Evolutionary conservation across 257 asterid genomes (phyloP).

Genomic region (Agastache rugosa): DNA sequence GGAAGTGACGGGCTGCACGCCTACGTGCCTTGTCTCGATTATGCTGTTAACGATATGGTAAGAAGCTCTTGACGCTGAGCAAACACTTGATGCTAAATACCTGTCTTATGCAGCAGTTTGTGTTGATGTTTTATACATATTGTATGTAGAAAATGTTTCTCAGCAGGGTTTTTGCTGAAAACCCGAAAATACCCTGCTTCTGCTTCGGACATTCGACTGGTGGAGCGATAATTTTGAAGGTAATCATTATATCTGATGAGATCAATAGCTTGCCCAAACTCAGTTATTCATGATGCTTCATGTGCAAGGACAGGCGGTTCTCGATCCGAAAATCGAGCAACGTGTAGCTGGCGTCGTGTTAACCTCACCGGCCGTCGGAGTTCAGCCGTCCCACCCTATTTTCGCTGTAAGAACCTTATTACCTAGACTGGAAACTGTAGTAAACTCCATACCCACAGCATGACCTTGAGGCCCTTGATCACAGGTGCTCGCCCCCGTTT

Average conservation of each 20-base stretch:
- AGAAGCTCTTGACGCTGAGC: slow-evolving; percentile 13
- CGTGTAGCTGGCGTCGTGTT: slow-evolving; percentile 67
- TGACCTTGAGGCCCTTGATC: neutral
- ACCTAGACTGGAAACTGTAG: neutral
- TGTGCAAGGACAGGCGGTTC: slow-evolving; percentile 60
- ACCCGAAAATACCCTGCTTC: slow-evolving; percentile 73
- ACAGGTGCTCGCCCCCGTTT: slow-evolving; percentile 75
- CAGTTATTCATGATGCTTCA: neutral
- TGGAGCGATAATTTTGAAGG: slow-evolving; percentile 90
- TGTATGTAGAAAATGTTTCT: slow-evolving; percentile 61
- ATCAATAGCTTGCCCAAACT: neutral
- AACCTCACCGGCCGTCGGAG: slow-evolving; percentile 95
- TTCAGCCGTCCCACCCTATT: slow-evolving; percentile 90
- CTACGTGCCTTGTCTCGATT: slow-evolving; percentile 80
- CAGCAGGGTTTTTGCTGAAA: slow-evolving; percentile 65
- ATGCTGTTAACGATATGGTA: slow-evolving; percentile 81
- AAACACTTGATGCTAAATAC: neutral
- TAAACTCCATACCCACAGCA: neutral
- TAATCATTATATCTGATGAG: slow-evolving; percentile 26
- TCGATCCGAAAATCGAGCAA: slow-evolving; percentile 72
- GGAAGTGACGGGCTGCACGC: slow-evolving; percentile 97
- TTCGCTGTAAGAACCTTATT: slow-evolving; percentile 54
- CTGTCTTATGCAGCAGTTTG: neutral
- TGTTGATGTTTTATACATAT: slow-evolving; percentile 16
- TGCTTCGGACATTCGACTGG: slow-evolving; percentile 98